Evolutionary conservation across 805 yeast species (phyloP).

Genomic region (Soucietia sequanensis): DNA sequence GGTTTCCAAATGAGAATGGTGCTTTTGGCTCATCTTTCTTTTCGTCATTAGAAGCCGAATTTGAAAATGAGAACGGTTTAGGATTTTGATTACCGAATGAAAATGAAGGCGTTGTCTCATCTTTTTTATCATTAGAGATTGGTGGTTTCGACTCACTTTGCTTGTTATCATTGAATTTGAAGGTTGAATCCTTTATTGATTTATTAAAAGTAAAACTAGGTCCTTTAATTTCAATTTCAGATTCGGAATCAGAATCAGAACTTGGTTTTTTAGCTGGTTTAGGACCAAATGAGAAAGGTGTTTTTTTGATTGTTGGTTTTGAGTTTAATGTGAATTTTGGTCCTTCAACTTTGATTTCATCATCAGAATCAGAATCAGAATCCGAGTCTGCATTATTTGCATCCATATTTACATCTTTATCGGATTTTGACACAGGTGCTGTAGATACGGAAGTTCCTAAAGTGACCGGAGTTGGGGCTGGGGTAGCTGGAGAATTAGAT

Average conservation of each 20-base stretch:
- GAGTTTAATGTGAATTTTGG: conserved; percentile 32
- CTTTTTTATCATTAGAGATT: conserved; percentile 4
- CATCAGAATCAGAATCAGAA: conserved; percentile 23
- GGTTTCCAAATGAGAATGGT: conserved; percentile 15
- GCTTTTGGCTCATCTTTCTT: conserved; percentile 13
- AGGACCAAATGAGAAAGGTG: conserved; percentile 39
- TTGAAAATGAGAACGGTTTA: conserved; percentile 8
- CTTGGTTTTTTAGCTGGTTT: conserved; percentile 23
- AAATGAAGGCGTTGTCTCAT: conserved; percentile 10
- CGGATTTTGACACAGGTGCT: not conserved
- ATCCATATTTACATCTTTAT: conserved; percentile 4
- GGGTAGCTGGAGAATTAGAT: conserved; percentile 3
- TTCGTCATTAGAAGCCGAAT: conserved; percentile 3
- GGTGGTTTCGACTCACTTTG: conserved; percentile 1
- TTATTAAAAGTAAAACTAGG: conserved; percentile 57
- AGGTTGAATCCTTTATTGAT: conserved; percentile 34
- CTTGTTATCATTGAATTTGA: conserved; percentile 22
- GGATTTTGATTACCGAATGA: conserved; percentile 12
- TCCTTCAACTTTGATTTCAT: conserved; percentile 31
- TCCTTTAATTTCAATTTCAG: conserved; percentile 68
- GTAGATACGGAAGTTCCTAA: too few species aligned
- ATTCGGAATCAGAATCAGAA: conserved; percentile 54
- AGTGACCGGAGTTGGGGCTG: conserved; percentile 4
- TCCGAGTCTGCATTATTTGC: conserved; percentile 20
- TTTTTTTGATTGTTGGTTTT: conserved; percentile 29